Percentiles rank a stretch among this genome's conserved stretches.
These are phyloP conservation scores for Scenedesmus sp. DNA, from an alignment of 163 green algal genomes.

Conservation along the genomic window DNA sequence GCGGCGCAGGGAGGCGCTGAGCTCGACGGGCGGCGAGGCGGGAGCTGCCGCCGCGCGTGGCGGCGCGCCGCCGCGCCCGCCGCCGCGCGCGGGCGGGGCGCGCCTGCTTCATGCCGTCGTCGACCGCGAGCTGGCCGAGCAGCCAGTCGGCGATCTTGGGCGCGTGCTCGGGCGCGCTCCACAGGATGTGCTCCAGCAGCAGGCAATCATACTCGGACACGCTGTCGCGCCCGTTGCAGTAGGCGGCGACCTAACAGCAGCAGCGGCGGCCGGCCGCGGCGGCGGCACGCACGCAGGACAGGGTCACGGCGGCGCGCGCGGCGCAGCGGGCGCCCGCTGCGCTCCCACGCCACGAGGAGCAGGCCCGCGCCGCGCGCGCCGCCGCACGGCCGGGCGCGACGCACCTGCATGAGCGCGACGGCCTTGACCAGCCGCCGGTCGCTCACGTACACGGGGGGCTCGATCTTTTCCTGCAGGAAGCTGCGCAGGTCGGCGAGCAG, in stretches of 20 bases:
- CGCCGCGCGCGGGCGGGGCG: background rate
- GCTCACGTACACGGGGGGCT: conserved; percentile 94
- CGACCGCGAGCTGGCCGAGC: conserved; percentile 64
- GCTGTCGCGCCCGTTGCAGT: conserved; percentile 78
- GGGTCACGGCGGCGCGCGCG: no score
- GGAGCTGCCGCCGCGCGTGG: background rate
- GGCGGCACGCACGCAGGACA: background rate
- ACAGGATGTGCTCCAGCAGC: conserved; percentile 91
- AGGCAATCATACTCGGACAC: conserved; percentile 83
- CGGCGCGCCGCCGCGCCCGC: no score
- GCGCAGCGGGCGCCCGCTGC: no score
- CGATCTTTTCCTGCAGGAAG: conserved; percentile 88
- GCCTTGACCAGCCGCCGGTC: conserved; percentile 95
- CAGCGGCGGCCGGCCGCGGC: background rate
- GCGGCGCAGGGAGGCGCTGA: background rate
- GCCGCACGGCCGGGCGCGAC: background rate
- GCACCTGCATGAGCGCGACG: conserved; percentile 84
- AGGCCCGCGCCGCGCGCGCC: no score
- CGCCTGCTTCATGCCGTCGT: conserved; percentile 69
- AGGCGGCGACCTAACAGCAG: conserved; percentile 80
- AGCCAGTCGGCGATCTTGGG: conserved; percentile 84
- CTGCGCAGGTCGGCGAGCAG: conserved; percentile 80
- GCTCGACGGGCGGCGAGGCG: no score
- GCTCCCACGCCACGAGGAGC: no score
- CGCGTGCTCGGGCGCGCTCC: conserved; percentile 78